A percentile compares a stretch with the other conserved stretches of the same genome.
Evolutionary conservation across 495 filamentous ascomycete species (phyloP).

Genomic region (Darksidea phi): DNA sequence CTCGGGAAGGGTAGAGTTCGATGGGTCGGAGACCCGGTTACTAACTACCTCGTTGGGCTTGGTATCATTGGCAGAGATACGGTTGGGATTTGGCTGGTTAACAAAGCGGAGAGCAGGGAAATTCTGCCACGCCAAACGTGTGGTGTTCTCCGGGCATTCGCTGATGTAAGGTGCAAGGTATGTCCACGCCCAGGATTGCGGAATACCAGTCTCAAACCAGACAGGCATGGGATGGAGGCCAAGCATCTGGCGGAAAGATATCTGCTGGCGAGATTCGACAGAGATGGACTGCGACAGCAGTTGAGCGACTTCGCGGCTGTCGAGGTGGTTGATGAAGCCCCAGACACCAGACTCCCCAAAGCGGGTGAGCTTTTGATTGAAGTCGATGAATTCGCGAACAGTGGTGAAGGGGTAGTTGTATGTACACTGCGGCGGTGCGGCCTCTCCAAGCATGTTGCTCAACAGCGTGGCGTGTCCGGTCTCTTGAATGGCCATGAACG

Average conservation of each 20-base stretch:
- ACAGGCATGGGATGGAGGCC: slow-evolving; percentile 83
- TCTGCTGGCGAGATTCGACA: slow-evolving; percentile 83
- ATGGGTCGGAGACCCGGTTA: slow-evolving; percentile 47
- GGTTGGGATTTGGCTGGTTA: slow-evolving; percentile 74
- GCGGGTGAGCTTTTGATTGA: slow-evolving; percentile 81
- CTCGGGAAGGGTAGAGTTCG: slow-evolving; percentile 45
- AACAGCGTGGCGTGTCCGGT: slow-evolving; percentile 75
- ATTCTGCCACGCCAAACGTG: slow-evolving; percentile 82
- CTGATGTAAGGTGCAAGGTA: slow-evolving; percentile 82
- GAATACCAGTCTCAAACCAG: slow-evolving; percentile 79
- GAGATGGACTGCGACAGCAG: slow-evolving; percentile 75
- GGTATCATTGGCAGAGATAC: slow-evolving; percentile 53
- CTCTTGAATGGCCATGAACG: slow-evolving; percentile 87
- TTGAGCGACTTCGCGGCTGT: slow-evolving; percentile 71
- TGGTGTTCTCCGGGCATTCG: slow-evolving; percentile 71
- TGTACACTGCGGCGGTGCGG: slow-evolving; percentile 70
- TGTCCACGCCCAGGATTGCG: slow-evolving; percentile 87
- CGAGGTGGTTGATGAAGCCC: slow-evolving; percentile 78
- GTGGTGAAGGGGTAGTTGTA: slow-evolving; percentile 82
- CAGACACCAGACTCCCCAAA: slow-evolving; percentile 81
- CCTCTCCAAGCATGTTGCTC: slow-evolving; percentile 74
- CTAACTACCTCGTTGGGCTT: slow-evolving; percentile 56
- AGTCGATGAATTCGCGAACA: slow-evolving; percentile 79
- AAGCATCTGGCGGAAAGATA: slow-evolving; percentile 83
- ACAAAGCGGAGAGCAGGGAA: slow-evolving; percentile 72